Conservation (phyloP, 1,284 basidiomycete species). For the Apiotrichum mycotoxinovorans region DNA sequence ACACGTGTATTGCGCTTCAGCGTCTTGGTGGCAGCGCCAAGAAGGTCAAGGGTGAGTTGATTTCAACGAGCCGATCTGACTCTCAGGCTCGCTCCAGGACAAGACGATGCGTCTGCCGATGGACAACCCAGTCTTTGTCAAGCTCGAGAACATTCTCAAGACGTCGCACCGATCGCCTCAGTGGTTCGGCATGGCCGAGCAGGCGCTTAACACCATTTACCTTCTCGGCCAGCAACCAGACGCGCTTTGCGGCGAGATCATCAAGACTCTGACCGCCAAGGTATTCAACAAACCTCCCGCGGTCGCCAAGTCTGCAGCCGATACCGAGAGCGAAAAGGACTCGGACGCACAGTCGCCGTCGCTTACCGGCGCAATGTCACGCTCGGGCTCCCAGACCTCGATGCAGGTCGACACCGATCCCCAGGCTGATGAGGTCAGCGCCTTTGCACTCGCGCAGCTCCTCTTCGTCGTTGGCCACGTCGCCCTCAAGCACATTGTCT, state of each 20-base stretch:
- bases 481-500: conserved; percentile 95
- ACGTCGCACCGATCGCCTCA: conserved; percentile 75
- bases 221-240: conserved; percentile 92
- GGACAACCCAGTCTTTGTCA: conserved; percentile 80
- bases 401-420: conserved; percentile 14
- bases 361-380: conserved; percentile 12
- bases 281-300: conserved; percentile 57
- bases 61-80: background rate
- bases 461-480: conserved; percentile 94
- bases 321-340: conserved; percentile 19
- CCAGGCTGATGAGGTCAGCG: conserved; percentile 61
- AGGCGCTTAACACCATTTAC: conserved; percentile 95
- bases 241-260: conserved; percentile 71
- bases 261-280: conserved; percentile 71
- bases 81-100: conserved; percentile 75
- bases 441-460: conserved; percentile 83
- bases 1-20: conserved; percentile 90
- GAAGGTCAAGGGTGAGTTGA: conserved; percentile 79
- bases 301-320: background rate
- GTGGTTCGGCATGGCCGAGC: conserved; percentile 88
- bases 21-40: conserved; percentile 90
- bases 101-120: conserved; percentile 83
- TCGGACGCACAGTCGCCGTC: conserved; percentile 3
- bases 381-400: conserved; percentile 16
- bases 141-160: conserved; percentile 73